Base-by-base conservation (phyloP, 345 rosid genomes). In the Citrus medica region DNA sequence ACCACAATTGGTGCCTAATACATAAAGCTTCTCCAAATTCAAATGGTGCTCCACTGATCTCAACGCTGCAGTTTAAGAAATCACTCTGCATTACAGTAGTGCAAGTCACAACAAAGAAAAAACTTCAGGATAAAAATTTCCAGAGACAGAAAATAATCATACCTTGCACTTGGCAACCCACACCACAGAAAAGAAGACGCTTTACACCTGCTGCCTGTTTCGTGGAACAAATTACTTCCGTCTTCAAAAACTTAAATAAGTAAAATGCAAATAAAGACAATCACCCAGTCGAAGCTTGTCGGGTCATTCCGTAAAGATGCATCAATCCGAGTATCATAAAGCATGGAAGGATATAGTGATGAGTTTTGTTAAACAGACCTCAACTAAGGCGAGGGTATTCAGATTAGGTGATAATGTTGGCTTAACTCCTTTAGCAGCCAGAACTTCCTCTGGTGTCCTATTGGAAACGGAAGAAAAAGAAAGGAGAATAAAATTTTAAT, bases 121-220 rank as follows among this genome's bases (percentile, higher is more conserved):
- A 68, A 67, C 42, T 74, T 53, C 58, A 77, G n/a, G 58, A 25
- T 21, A 59, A 35, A 61, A 56, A 73, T 74, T 51, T 61, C 68
- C 35, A 66, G 78, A 66, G 74, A 53, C 55, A 68, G 78, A 71
- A 16, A 67, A 35, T 73, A 71, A 40, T 37, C 69, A 65, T 79
- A 95, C 98, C 98, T 84, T 92, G 98, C 80, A 95, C 98, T 91
- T 95, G 98, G 86, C 98, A 95, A 73, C 98, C 98, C 73, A 95
- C 98, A 37, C 98, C 98, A 83, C 98, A 93, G 73, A 95, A 93
- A 79, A 95, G 98, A 80, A 95, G 95, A 83, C 97, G 94, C 79
- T 95, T 95, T 46, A 95, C 97, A 40, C 98, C 95, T 9, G 98
- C 93, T 69, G 98, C 88, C 98, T 95, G 86, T 81, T 67, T 22